A percentile compares a stretch with the other conserved stretches of the same genome.
Evolutionary conservation across 2,329 filamentous ascomycete genomes (phyloP).

Genomic region (Aspergillus fischeri): DNA sequence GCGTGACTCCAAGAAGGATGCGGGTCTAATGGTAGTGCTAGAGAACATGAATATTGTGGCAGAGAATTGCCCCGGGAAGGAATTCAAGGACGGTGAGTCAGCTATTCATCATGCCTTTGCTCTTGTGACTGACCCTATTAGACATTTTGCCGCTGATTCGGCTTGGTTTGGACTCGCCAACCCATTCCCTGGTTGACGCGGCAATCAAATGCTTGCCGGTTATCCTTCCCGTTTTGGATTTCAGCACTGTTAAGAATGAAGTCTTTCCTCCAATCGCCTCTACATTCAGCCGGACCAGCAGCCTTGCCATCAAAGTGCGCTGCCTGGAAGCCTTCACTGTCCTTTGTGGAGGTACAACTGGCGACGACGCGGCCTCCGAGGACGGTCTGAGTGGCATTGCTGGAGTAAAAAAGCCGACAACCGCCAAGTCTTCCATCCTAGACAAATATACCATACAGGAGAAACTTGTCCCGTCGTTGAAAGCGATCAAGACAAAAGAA

Average conservation of each 20-base stretch:
- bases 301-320: constrained; percentile 88
- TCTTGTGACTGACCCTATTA: constrained; percentile 34
- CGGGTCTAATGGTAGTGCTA: constrained; percentile 84
- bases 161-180: constrained; percentile 79
- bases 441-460: constrained; percentile 99
- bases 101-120: background rate
- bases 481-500: constrained; percentile 95
- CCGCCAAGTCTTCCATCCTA: constrained; percentile 69
- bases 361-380: constrained; percentile 42
- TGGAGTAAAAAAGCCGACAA: constrained; percentile 50
- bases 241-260: constrained; percentile 94
- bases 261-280: constrained; percentile 86
- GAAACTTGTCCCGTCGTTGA: constrained; percentile 86
- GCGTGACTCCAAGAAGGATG: constrained; percentile 77
- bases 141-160: constrained; percentile 85
- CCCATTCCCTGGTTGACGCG: constrained; percentile 83
- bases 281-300: constrained; percentile 90
- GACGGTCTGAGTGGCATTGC: constrained; percentile 73
- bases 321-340: constrained; percentile 86
- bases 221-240: constrained; percentile 86
- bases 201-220: constrained; percentile 72
- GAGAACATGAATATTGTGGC: constrained; percentile 75
- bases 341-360: constrained; percentile 72
- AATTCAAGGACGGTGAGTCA: constrained; percentile 82
- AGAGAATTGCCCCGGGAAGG: constrained; percentile 79